Base-by-base conservation (phyloP, 2,329 filamentous ascomycete genomes). In the Laburnicola sp. region DNA sequence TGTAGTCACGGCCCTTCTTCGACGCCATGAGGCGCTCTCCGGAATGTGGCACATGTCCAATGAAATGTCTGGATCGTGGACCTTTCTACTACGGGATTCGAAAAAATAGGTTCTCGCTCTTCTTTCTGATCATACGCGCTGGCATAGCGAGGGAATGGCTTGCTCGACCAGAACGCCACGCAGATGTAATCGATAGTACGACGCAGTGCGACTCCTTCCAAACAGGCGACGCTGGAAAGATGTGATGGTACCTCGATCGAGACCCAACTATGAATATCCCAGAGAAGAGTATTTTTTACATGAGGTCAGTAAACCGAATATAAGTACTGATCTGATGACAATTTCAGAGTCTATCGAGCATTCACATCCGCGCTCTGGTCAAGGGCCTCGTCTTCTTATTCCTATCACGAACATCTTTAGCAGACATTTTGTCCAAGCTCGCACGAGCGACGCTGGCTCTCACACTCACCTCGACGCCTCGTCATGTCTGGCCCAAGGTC, bases 391-490 rank as follows among this genome's bases (percentile, higher is more conserved):
- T 27, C 30, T 37, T 30, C 25, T 28, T 23, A 43, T 42, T 30
- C 3, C 27, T 45, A 35, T 16, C 27, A 5, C 10, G n/a, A 16
- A 27, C 10, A 38, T 22, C 16, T 45, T 30, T 44, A 37, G 22
- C 32, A 23, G 40, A 2, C 34, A 56, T 56, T 50, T 28, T 50
- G 22, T 51, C 44, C 23, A 48, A 41, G 26, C 46, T 48, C 26
- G 25, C 43, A 42, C 35, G 31, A 37, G 35, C 42, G 2, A 45
- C 49, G 7, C 10, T 55, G 21, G 55, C 42, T n/a, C 44, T 58
- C 9, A 43, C 47, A n/a, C 23, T 58, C 25, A 22, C 51, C 8
- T 16, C 16, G 16, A 16, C 16, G 16, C 16, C 16, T 31, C 42
- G 9, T 48, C 22, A 9, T 48, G 43, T 38, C 16, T 48, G 16